Conservation (phyloP, 176 grass and related monocot genomes). For the Paspalum notatum region DNA sequence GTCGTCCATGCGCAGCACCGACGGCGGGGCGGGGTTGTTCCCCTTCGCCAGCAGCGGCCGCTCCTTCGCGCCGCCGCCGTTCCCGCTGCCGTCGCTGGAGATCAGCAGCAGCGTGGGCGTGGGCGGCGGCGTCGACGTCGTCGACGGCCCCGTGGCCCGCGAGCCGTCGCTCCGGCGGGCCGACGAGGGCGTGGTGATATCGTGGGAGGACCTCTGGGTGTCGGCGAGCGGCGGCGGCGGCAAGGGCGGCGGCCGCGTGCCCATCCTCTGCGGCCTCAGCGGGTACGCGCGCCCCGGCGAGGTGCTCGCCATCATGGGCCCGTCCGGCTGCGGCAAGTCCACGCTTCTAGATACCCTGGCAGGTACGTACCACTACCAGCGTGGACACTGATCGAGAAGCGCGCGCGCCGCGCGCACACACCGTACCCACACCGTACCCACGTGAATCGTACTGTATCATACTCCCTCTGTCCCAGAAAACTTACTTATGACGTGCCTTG, state of each 20-base stretch:
- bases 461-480: too few species aligned
- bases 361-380: constrained; percentile 40
- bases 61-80: constrained; percentile 30
- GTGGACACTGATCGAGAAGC: too few species aligned
- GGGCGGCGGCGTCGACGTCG: not conserved
- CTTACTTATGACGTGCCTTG: too few species aligned
- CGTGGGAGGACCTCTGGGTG: constrained; percentile 91
- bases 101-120: too few species aligned
- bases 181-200: constrained; percentile 58
- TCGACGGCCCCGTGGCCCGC: not conserved
- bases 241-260: constrained; percentile 40
- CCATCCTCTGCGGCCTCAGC: constrained; percentile 72
- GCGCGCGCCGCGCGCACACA: not conserved
- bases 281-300: constrained; percentile 76
- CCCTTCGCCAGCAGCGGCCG: constrained; percentile 58
- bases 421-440: not conserved
- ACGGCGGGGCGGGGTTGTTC: constrained; percentile 30
- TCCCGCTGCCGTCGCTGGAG: constrained; percentile 37
- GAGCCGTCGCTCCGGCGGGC: constrained; percentile 42
- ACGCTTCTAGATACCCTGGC: constrained; percentile 92
- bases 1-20: constrained; percentile 42
- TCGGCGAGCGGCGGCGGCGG: constrained; percentile 48
- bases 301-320: constrained; percentile 91
- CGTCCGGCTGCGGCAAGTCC: constrained; percentile 95
- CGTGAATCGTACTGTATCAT: not conserved